Percentiles rank a stretch among this genome's conserved stretches.
phyloP scores from a whole-genome alignment of 2,329 filamentous ascomycete genomes.

The Cephalotrichum gorgonifer region DNA sequence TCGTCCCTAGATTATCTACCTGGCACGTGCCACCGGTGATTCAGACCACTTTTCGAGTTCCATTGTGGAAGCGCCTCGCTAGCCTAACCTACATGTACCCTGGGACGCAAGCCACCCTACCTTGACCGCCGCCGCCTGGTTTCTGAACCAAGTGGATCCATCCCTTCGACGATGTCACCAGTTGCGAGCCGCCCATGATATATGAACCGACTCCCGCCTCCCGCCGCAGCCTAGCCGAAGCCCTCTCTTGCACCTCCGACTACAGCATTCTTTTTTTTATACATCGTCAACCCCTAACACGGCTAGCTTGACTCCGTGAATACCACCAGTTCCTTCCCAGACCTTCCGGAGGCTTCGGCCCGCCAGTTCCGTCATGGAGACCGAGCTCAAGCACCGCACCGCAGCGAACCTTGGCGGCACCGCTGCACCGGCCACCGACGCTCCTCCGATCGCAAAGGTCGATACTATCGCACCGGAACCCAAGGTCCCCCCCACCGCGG shows the following conservation, averaged over 20 bases:
- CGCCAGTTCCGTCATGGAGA: constrained; percentile 1
- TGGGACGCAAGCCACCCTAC: too few species aligned
- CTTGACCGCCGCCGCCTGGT: too few species aligned
- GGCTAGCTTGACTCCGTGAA: background rate
- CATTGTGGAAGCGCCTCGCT: too few species aligned
- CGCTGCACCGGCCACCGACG: constrained; percentile 2
- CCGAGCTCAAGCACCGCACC: constrained; percentile 1
- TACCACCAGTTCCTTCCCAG: background rate
- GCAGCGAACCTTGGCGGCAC: background rate
- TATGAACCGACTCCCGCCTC: background rate
- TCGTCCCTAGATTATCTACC: too few species aligned
- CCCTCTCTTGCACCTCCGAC: background rate
- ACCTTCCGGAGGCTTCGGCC: background rate
- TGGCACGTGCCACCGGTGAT: too few species aligned
- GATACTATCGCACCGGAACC: background rate
- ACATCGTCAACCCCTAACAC: background rate
- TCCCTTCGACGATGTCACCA: background rate
- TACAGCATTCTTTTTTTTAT: background rate
- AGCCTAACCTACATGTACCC: too few species aligned
- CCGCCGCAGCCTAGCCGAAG: background rate
- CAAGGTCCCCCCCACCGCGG: constrained; percentile 41
- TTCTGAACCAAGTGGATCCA: background rate
- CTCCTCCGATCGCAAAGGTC: constrained; percentile 2
- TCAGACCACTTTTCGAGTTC: too few species aligned
- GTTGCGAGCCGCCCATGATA: background rate